Percentiles rank a stretch among this genome's conserved stretches.
Evolutionary conservation across 1,139 yeast genomes (phyloP).

Genomic region (Oligophagozyma castellii): DNA sequence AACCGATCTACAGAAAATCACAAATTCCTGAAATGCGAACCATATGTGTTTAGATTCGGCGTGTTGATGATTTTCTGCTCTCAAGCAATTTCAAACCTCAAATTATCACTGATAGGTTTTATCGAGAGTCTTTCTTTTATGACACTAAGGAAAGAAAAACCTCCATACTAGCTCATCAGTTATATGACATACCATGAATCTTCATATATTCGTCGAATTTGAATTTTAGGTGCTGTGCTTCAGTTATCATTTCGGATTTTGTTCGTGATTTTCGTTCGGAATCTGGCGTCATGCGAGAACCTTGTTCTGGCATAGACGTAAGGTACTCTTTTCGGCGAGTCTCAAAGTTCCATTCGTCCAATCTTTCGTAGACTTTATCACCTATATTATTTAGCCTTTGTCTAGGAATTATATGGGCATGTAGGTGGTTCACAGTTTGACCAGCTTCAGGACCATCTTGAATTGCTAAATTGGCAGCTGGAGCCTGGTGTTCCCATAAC

Average conservation of each 20-base stretch:
- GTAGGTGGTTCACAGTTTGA: slow-evolving; percentile 86
- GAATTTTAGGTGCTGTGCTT: slow-evolving; percentile 5
- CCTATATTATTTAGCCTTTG: slow-evolving; percentile 50
- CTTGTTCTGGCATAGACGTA: slow-evolving; percentile 35
- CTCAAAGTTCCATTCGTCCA: slow-evolving; percentile 42
- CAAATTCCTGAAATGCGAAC: too few relatives aligned
- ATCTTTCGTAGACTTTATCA: slow-evolving; percentile 50
- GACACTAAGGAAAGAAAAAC: too few relatives aligned
- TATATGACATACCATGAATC: neutral
- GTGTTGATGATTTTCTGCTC: too few relatives aligned
- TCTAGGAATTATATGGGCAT: slow-evolving; percentile 85
- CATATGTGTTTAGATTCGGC: too few relatives aligned
- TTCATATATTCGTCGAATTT: slow-evolving; percentile 4
- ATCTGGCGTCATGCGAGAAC: slow-evolving; percentile 45
- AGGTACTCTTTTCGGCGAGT: slow-evolving; percentile 17
- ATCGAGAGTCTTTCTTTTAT: too few relatives aligned
- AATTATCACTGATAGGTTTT: too few relatives aligned
- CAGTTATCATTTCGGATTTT: slow-evolving; percentile 18
- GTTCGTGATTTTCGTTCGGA: slow-evolving; percentile 50
- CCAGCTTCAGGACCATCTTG: slow-evolving; percentile 97
- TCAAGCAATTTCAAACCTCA: too few relatives aligned
- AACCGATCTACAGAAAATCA: too few relatives aligned
- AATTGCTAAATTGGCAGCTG: slow-evolving; percentile 72
- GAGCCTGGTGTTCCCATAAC: slow-evolving; percentile 53
- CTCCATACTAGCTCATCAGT: too few relatives aligned